Percentiles rank a stretch among this genome's conserved stretches.
phyloP scores from a whole-genome alignment of 1,284 basidiomycete genomes.

The Laetiporus sulphureus region DNA sequence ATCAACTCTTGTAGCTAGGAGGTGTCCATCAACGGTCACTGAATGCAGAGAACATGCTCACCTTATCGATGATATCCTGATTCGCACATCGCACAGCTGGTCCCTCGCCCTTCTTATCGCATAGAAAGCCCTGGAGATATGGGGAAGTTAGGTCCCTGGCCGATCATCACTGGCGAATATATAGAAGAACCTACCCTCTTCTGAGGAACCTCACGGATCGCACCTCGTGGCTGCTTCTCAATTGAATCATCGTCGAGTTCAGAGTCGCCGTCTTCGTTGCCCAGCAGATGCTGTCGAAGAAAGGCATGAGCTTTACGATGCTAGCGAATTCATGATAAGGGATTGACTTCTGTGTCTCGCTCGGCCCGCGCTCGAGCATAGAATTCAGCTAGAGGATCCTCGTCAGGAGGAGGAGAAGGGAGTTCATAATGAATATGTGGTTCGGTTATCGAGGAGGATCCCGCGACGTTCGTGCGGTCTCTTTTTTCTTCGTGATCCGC shows the following conservation, averaged over 20 bases:
- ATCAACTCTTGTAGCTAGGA: constrained; percentile 54
- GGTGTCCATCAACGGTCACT: background rate
- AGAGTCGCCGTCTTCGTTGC: constrained; percentile 1
- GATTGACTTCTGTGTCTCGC: constrained; percentile 32
- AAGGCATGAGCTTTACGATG: background rate
- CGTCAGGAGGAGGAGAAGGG: too few relatives aligned
- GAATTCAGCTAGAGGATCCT: constrained; percentile 60
- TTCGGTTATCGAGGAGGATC: too few relatives aligned
- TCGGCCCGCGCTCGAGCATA: constrained; percentile 50
- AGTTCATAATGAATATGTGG: too few relatives aligned
- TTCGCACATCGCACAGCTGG: constrained; percentile 37
- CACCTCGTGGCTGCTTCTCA: background rate
- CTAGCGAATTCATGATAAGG: background rate
- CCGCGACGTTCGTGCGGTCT: too few relatives aligned
- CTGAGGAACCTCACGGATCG: constrained; percentile 7
- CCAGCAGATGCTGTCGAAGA: background rate
- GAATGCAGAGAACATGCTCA: constrained; percentile 14
- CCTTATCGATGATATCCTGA: constrained; percentile 66
- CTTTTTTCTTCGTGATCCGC: too few relatives aligned
- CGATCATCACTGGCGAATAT: background rate
- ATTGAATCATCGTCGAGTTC: constrained; percentile 5
- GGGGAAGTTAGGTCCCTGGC: background rate
- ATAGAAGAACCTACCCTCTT: constrained; percentile 11
- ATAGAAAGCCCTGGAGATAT: constrained; percentile 45
- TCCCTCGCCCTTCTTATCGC: constrained; percentile 41